These are phyloP conservation scores for Aspergillus fumigatus DNA, from an alignment of 2,329 filamentous ascomycete species.

Conservation along the genomic window DNA sequence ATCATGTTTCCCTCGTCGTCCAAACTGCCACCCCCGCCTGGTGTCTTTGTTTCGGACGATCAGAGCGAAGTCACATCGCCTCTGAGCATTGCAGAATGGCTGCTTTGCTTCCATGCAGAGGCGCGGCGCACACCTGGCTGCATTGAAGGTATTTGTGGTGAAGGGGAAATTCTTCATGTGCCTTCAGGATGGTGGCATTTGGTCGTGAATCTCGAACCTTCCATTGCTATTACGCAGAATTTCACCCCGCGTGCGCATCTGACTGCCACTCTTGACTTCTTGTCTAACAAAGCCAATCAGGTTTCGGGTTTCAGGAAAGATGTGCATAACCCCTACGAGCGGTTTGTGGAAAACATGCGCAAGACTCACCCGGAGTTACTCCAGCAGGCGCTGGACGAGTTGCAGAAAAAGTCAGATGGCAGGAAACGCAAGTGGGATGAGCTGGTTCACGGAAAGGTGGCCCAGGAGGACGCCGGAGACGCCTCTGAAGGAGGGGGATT, in stretches of 20 bases:
- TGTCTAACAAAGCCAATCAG: constrained; percentile 77
- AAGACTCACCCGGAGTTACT: constrained; percentile 63
- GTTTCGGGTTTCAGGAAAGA: constrained; percentile 78
- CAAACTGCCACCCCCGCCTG: constrained; percentile 65
- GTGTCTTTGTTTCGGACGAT: constrained; percentile 84
- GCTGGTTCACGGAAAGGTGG: constrained; percentile 57
- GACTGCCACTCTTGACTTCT: constrained; percentile 69
- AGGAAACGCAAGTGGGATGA: constrained; percentile 86
- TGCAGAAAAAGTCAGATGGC: constrained; percentile 58
- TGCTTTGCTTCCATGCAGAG: constrained; percentile 81
- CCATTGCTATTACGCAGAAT: constrained; percentile 90
- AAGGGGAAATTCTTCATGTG: constrained; percentile 86
- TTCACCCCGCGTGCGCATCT: constrained; percentile 78
- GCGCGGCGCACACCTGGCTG: constrained; percentile 73
- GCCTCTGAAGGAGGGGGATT: constrained; percentile 45
- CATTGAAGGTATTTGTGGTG: constrained; percentile 75
- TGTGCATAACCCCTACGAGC: constrained; percentile 65
- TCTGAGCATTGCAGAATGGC: constrained; percentile 93
- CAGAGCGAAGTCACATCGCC: constrained; percentile 91
- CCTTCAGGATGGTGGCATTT: constrained; percentile 97
- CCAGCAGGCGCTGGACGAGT: constrained; percentile 58
- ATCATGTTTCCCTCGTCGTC: constrained; percentile 86
- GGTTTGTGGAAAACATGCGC: constrained; percentile 68
- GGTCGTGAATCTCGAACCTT: constrained; percentile 80
- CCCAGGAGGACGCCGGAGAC: constrained; percentile 21